These are phyloP conservation scores for Tetradesmus lagerheimii DNA, from an alignment of 139 green algal species.

Conservation along the genomic window DNA sequence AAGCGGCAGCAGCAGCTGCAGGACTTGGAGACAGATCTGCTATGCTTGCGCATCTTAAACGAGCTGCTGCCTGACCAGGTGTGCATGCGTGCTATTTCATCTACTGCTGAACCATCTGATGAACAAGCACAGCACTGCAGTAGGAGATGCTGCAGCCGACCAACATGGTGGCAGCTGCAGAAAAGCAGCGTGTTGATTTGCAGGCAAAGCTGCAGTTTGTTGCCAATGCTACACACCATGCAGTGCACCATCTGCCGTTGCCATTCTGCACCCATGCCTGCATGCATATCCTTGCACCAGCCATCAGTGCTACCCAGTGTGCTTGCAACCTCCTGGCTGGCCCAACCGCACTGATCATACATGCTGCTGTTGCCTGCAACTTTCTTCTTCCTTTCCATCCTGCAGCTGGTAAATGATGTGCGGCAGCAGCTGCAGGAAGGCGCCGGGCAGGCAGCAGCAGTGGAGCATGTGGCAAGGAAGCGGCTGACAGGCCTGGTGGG, in stretches of 20 bases:
- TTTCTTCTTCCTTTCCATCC: neutral
- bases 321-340: neutral
- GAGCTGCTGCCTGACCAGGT: neutral
- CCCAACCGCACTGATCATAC: neutral
- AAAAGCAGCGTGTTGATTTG: neutral
- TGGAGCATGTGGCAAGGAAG: neutral
- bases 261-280: neutral
- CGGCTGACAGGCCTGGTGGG: neutral
- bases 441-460: neutral
- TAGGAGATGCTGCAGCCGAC: too few relatives aligned
- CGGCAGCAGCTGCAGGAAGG: neutral
- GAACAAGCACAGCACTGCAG: neutral
- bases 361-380: neutral
- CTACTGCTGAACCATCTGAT: too few relatives aligned
- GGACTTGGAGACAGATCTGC: neutral
- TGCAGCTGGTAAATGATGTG: conserved; percentile 17
- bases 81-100: neutral
- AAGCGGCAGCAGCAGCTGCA: neutral
- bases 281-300: neutral
- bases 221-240: too few relatives aligned
- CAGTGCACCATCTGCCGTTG: neutral
- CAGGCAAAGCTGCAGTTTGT: too few relatives aligned
- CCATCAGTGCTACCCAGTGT: neutral
- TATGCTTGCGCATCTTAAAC: neutral
- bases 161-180: too few relatives aligned